Percentiles rank a stretch among this genome's conserved stretches.
These are phyloP conservation scores for Colletotrichum sp. DNA, from an alignment of 2,329 filamentous ascomycete species.

Conservation along the genomic window DNA sequence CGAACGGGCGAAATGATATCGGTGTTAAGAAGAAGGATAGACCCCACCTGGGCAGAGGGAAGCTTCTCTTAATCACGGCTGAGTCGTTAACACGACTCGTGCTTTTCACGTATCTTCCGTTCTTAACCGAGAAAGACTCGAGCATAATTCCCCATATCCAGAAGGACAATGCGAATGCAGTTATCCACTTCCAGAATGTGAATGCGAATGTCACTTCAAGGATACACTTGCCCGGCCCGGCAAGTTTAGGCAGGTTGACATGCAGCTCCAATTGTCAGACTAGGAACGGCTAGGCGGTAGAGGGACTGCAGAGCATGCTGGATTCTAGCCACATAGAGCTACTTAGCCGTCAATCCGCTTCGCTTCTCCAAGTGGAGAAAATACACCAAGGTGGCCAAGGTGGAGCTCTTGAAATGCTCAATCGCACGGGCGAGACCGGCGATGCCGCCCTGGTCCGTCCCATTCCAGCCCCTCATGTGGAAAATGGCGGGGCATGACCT, in stretches of 20 bases:
- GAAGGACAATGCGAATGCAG: neutral
- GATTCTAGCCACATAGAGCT: neutral
- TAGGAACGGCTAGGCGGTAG: constrained; percentile 21
- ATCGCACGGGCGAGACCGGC: constrained; percentile 3
- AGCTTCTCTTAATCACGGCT: neutral
- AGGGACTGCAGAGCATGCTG: neutral
- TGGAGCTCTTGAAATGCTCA: neutral
- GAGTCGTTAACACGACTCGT: neutral
- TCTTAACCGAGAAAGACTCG: neutral
- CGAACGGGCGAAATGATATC: neutral
- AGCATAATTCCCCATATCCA: neutral
- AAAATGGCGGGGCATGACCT: neutral
- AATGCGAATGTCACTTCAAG: neutral
- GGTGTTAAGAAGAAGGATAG: neutral
- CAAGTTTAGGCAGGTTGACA: neutral
- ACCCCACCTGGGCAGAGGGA: neutral
- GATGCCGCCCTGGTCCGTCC: neutral
- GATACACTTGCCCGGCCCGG: neutral
- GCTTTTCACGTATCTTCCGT: neutral
- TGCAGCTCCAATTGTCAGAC: constrained; percentile 18
- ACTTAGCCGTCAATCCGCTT: neutral
- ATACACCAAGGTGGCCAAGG: neutral
- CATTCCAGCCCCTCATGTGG: constrained; percentile 7
- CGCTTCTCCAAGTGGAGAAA: neutral
- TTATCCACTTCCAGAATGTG: neutral